Evolutionary conservation across 495 filamentous ascomycete genomes (phyloP).

Genomic region (Tuber aestivum): DNA sequence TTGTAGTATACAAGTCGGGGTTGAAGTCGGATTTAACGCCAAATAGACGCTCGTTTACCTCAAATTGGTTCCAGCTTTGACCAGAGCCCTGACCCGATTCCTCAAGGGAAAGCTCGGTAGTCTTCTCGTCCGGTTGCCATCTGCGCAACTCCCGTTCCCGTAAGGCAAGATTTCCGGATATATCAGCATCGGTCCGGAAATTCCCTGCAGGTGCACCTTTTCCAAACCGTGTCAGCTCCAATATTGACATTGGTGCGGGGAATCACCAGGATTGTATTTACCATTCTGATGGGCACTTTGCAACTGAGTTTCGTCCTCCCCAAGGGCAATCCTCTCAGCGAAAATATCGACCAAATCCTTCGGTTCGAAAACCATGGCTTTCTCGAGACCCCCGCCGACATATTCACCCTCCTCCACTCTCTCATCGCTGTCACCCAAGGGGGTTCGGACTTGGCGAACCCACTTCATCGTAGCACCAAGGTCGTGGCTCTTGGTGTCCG

Average conservation of each 20-base stretch:
- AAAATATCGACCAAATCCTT: constrained; percentile 67
- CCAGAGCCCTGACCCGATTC: constrained; percentile 43
- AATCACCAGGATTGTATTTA: constrained; percentile 45
- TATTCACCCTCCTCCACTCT: constrained; percentile 53
- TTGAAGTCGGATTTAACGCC: constrained; percentile 82
- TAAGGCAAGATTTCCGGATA: constrained; percentile 63
- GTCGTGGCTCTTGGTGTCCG: constrained; percentile 54
- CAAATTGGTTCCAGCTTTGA: constrained; percentile 86
- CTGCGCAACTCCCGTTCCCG: constrained; percentile 73
- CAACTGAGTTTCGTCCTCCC: constrained; percentile 28
- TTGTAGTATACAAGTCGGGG: constrained; percentile 89
- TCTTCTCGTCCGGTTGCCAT: constrained; percentile 66
- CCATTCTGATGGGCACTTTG: constrained; percentile 61
- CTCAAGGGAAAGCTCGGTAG: constrained; percentile 54
- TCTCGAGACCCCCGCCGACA: constrained; percentile 57
- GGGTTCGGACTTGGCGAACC: constrained; percentile 61
- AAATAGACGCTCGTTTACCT: constrained; percentile 78
- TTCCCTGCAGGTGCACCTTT: constrained; percentile 14
- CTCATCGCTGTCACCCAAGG: constrained; percentile 52
- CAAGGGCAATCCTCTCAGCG: constrained; percentile 48
- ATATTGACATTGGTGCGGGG: constrained; percentile 6
- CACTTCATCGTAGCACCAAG: constrained; percentile 70
- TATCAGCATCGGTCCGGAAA: constrained; percentile 85
- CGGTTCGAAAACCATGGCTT: constrained; percentile 70
- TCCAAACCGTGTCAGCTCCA: constrained; percentile 20